Evolutionary conservation across 352 stramenopile species (phyloP), one percentile per base, ranked within the genome.

Genomic region (Globisporangium okanoganense): DNA sequence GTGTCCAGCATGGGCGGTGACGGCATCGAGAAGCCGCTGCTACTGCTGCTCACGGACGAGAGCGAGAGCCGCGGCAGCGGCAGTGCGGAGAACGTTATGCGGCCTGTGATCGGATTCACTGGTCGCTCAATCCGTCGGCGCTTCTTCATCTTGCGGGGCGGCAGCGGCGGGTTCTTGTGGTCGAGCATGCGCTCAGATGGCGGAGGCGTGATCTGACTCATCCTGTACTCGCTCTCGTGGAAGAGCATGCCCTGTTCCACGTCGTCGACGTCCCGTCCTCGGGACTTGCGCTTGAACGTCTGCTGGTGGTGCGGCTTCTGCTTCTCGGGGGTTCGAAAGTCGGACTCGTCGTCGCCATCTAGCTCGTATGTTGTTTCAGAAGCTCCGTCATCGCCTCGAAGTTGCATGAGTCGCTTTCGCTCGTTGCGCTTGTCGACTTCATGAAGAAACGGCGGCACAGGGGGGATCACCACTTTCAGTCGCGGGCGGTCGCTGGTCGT

Each of bases 161-260:
- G 80, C 5, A 76, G 78, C 10, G 80, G 80, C n/a, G 80, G 80
- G 62, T 90, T 90, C 51, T 73, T 71, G 44, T 76, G 66, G 58
- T 90, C 78, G 27, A 87, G 63, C 80, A 90, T 90, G 38, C 80
- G 76, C 24, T 75, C 67, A 1, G 80, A 90, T 27, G 80, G 80
- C 13, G 80, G 80, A 22, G 80, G 80, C 29, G 80, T 90, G 44
- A 87, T 75, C 61, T 88, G 80, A 5, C 77, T 64, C 33, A 72
- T 65, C 9, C 74, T 64, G 45, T 58, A 58, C 24, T 82, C 69
- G 10, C 58, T 73, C 20, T 56, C 52, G 35, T 72, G 56, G 44
- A 61, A 63, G 31, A 65, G 54, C 48, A 78, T 40, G 29, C 62
- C 71, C 51, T 60, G 63, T 45, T 55, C 65, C 20, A 55, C 50